A percentile compares a stretch with the other conserved stretches of the same genome.
These are phyloP conservation scores for Cordyceps militaris DNA, from an alignment of 2,329 filamentous ascomycete genomes.

Conservation along the genomic window DNA sequence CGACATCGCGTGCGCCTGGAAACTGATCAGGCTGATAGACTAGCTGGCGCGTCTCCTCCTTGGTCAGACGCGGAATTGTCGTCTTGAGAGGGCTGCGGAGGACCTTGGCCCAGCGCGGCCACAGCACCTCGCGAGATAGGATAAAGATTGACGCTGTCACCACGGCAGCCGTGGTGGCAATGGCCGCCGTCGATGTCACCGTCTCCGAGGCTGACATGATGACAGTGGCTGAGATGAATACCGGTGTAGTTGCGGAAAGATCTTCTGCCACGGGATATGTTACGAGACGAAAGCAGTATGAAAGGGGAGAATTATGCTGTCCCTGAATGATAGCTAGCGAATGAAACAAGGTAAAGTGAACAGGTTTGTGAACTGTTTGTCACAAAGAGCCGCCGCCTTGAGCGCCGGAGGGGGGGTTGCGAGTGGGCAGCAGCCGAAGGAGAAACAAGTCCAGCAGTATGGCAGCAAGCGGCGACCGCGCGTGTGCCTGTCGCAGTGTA, in stretches of 20 bases:
- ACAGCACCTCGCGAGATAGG: slow-evolving; percentile 29
- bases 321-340: background rate
- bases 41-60: slow-evolving; percentile 31
- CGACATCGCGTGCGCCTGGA: slow-evolving; percentile 65
- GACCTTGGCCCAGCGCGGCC: slow-evolving; percentile 32
- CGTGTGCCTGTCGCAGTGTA: too few species aligned
- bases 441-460: too few species aligned
- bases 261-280: background rate
- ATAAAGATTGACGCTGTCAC: slow-evolving; percentile 20
- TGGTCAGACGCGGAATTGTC: slow-evolving; percentile 28
- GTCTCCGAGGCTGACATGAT: slow-evolving; percentile 1
- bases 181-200: slow-evolving; percentile 31
- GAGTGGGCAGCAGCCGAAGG: too few species aligned
- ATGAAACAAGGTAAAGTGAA: too few species aligned
- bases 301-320: background rate
- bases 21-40: slow-evolving; percentile 61
- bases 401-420: too few species aligned
- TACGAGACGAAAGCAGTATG: background rate
- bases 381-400: too few species aligned
- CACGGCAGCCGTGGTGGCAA: slow-evolving; percentile 31
- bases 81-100: slow-evolving; percentile 40
- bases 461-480: too few species aligned
- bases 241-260: background rate
- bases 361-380: too few species aligned
- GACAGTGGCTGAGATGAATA: background rate